Evolutionary conservation across 2,329 filamentous ascomycete genomes (phyloP), one percentile per base, ranked within the genome.

Genomic region (Hypocrella siamensis): DNA sequence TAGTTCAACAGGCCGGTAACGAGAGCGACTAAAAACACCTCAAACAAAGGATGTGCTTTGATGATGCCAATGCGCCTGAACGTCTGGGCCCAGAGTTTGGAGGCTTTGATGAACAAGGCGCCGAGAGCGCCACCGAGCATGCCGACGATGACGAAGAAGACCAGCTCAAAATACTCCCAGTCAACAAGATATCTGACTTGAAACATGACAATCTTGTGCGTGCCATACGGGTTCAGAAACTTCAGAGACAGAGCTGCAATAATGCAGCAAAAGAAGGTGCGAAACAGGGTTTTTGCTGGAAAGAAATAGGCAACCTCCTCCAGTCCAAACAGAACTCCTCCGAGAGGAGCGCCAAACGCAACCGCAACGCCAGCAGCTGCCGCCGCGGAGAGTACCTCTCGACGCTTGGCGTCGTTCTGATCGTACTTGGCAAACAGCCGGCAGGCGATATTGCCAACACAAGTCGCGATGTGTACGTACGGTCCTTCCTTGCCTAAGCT

Each of bases 291-390:
- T 59, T 98, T 96, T 5, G 88, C 84, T 1, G 90, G 88, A 52
- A 96, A 96, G 55, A 96, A 96, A 54, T 96, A 96, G 43, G 82
- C 75, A 39, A 96, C 86, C 65, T 96, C 90, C 55, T 98, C 90
- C 19, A 96, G 57, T 21, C 84, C 85, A 54, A 96, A 96, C 3
- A 96, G 65, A 2, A 94, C 85, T 32, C 88, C 88, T 7, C 85
- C 84, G 0, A 75, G 48, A 26, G 88, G 88, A 1, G 88, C 85
- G 24, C 88, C 88, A 50, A 96, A 96, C 10, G 88, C 88, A 19
- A 96, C 88, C 9, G 86, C 82, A 5, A 96, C 84, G 50, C 88
- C 88, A 33, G 84, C 84, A 0, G 88, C 85, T 0, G 88, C 86
- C 16, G 84, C 84, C 0, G 88, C 88, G 29, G 85, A 93, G n/a